phyloP scores from a whole-genome alignment of 805 yeast species.

The Torulaspora microellipsoides region DNA sequence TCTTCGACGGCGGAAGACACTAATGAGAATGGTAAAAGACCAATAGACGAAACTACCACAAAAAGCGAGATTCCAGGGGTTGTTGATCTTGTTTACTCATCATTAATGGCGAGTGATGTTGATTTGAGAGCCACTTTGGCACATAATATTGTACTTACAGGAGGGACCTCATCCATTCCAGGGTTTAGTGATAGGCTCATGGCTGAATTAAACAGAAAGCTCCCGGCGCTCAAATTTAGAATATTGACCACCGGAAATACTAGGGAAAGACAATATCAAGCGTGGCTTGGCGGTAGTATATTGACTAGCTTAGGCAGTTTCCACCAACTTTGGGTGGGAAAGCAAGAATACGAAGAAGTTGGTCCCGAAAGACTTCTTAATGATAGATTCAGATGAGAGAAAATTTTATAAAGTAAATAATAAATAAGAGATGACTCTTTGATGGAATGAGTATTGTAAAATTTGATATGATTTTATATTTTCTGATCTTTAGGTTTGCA shows the following conservation, averaged over 20 bases:
- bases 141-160: constrained; percentile 82
- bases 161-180: constrained; percentile 76
- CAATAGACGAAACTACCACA: constrained; percentile 16
- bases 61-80: constrained; percentile 41
- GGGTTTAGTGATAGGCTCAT: constrained; percentile 75
- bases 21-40: constrained; percentile 31
- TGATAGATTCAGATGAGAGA: constrained; percentile 70
- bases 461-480: too few species aligned
- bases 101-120: constrained; percentile 59
- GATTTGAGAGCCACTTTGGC: constrained; percentile 83
- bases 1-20: constrained; percentile 14
- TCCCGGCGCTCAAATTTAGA: constrained; percentile 84
- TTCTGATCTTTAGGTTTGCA: constrained; percentile 20
- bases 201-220: constrained; percentile 58
- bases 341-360: constrained; percentile 79
- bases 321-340: constrained; percentile 92
- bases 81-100: constrained; percentile 55
- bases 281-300: constrained; percentile 93
- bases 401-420: background rate
- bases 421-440: background rate
- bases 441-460: background rate
- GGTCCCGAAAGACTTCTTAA: constrained; percentile 77
- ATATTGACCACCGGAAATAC: constrained; percentile 76
- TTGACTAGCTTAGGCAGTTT: constrained; percentile 85
- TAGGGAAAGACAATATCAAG: constrained; percentile 69